Evolutionary conservation across 164 flowering plant genomes (phyloP).

Genomic region (Kalanchoe fedtschenkoi): DNA sequence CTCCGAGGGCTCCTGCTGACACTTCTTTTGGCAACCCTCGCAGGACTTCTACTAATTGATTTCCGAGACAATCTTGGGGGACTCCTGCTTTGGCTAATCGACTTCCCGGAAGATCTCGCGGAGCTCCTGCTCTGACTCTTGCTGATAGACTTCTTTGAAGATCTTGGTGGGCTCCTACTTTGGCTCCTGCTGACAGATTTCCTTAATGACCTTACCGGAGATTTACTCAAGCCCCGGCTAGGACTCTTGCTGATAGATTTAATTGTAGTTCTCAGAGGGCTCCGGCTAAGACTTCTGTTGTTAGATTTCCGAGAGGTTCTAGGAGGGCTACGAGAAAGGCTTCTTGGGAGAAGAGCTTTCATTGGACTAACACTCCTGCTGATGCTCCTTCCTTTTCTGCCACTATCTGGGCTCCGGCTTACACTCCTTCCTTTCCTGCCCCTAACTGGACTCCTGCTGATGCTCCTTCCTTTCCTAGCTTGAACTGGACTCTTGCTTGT

Average conservation of each 20-base stretch:
- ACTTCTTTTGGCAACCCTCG: slow-evolving; percentile 1
- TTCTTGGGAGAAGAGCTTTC: slow-evolving; percentile 20
- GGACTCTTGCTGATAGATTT: slow-evolving; percentile 31
- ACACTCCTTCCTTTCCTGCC: slow-evolving; percentile 25
- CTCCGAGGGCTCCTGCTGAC: background rate
- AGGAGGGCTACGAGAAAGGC: slow-evolving; percentile 32
- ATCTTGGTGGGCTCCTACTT: background rate
- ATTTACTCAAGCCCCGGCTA: too few species aligned
- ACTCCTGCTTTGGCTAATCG: background rate
- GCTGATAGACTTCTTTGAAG: background rate
- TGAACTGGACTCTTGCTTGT: slow-evolving; percentile 34
- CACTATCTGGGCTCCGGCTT: slow-evolving; percentile 34
- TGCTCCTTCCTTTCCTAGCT: slow-evolving; percentile 19
- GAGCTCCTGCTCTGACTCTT: too few species aligned
- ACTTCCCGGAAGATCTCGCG: too few species aligned
- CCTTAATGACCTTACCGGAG: background rate
- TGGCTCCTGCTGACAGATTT: slow-evolving; percentile 1
- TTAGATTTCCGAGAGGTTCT: slow-evolving; percentile 24
- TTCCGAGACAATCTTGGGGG: background rate
- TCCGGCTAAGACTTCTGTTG: slow-evolving; percentile 28
- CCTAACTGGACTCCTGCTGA: slow-evolving; percentile 36
- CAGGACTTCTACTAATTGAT: slow-evolving; percentile 1
- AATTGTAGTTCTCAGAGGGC: slow-evolving; percentile 13
- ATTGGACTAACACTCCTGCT: slow-evolving; percentile 30
- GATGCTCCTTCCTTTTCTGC: slow-evolving; percentile 19